phyloP scores from a whole-genome alignment of 2,329 filamentous ascomycete genomes.

The Trichothecium sympodiale region DNA sequence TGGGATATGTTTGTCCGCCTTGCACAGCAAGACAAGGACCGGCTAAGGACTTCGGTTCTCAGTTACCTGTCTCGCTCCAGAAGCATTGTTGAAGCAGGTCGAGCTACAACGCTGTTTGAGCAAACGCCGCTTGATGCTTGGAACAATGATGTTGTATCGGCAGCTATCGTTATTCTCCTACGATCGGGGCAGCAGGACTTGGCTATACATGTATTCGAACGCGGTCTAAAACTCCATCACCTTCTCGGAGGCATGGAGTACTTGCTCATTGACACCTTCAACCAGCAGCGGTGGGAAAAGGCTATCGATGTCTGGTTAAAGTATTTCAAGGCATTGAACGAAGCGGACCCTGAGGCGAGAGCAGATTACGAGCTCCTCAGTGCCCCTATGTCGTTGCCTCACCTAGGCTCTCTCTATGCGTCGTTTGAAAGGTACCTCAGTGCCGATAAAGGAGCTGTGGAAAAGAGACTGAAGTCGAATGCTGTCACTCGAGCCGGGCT shows the following conservation, averaged over 20 bases:
- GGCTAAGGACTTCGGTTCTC: constrained; percentile 22
- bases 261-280: constrained; percentile 29
- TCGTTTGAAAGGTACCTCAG: constrained; percentile 21
- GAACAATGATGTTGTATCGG: constrained; percentile 27
- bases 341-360: constrained; percentile 2
- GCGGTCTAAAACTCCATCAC: constrained; percentile 20
- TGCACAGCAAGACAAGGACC: constrained; percentile 15
- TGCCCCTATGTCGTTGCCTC: constrained; percentile 10
- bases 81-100: constrained; percentile 30
- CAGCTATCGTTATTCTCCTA: constrained; percentile 30
- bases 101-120: constrained; percentile 33
- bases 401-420: constrained; percentile 19
- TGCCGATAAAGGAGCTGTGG: constrained; percentile 9
- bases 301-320: constrained; percentile 25
- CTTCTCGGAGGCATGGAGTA: constrained; percentile 30
- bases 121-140: constrained; percentile 23
- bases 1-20: constrained; percentile 32
- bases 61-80: constrained; percentile 30
- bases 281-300: constrained; percentile 21
- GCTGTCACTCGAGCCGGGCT: constrained; percentile 7
- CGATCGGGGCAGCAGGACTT: constrained; percentile 23
- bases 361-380: constrained; percentile 12
- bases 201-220: constrained; percentile 29
- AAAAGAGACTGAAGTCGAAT: constrained; percentile 1
- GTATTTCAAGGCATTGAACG: constrained; percentile 13